These are phyloP conservation scores for Creolimax fragrantissima DNA, from an alignment of 78 protist species.

Conservation along the genomic window DNA sequence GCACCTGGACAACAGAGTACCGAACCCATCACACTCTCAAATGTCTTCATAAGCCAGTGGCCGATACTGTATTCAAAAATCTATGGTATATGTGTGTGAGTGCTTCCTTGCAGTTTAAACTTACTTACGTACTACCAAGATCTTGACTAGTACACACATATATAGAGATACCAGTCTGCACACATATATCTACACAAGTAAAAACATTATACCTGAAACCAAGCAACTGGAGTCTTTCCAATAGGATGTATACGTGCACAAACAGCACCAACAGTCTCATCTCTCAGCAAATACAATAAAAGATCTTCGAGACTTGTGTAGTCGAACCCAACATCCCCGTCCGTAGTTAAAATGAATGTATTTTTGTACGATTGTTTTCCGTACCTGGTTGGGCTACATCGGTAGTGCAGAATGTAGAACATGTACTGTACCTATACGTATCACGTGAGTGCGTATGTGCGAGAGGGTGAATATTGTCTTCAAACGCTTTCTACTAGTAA, in stretches of 20 bases:
- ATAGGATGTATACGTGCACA: slow-evolving; percentile 1
- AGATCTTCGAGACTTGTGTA: background rate
- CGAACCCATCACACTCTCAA: slow-evolving; percentile 4
- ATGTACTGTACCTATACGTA: background rate
- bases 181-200: background rate
- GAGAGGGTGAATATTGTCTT: no score
- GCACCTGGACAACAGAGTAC: slow-evolving; percentile 23
- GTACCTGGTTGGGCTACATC: background rate
- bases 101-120: background rate
- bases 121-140: background rate
- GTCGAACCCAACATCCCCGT: slow-evolving; percentile 1
- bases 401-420: background rate
- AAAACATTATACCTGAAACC: background rate
- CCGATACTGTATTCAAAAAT: background rate
- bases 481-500: no score
- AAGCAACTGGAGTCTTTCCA: background rate
- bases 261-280: slow-evolving; percentile 15
- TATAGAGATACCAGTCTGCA: no score
- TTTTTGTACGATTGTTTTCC: background rate
- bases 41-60: slow-evolving; percentile 13
- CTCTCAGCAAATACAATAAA: background rate
- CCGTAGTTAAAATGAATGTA: slow-evolving; percentile 1
- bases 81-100: background rate
- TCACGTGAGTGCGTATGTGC: background rate
- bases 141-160: no score